Evolutionary conservation across 2,329 filamentous ascomycete genomes (phyloP), one percentile per base, ranked within the genome.

Genomic region (Nigrospora oryzae): DNA sequence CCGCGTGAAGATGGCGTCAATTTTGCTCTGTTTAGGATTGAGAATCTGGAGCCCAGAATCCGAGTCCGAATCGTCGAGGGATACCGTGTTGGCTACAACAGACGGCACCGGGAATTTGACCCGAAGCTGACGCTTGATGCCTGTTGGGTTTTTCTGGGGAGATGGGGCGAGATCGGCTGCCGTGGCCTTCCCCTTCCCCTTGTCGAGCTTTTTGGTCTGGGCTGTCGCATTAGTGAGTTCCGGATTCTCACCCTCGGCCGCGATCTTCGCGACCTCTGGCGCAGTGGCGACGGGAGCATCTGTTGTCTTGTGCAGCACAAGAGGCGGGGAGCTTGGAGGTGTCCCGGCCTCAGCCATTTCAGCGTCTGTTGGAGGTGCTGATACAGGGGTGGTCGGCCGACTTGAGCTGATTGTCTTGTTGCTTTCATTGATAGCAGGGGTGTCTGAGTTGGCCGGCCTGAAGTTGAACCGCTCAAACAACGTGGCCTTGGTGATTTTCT

Each of bases 381-480:
- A 70, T 17, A 53, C 55, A 3, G 75, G 74, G 4, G 74, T 71
- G 3, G 65, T 63, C 1, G 71, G 69, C 30, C 71, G 66, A 51
- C 78, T 82, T 3, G 84, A 86, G 59, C 73, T 81, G 6, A 67
- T 53, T 12, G 66, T 63, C 44, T 70, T 67, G 40, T 42, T 53
- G 36, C 50, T 53, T 3, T 35, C 15, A 12, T 32, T 16, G 8
- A 28, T 15, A 38, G 56, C 46, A 10, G 62, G 42, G 39, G 57
- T 43, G n/a, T 52, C 46, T 15, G 51, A 46, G 3, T 63, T 66
- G 11, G 61, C 59, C 6, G 73, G 68, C 55, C 74, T 78, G 56
- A 83, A 90, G 58, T 90, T 89, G 69, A 97, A 95, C 19, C 79
- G 79, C 43, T 88, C 83, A 57, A 97, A 86, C 2, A 98, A 72